Evolutionary conservation across 2,329 filamentous ascomycete species (phyloP), one percentile per base, ranked within the genome.

Genomic region (Xylaria sp.): DNA sequence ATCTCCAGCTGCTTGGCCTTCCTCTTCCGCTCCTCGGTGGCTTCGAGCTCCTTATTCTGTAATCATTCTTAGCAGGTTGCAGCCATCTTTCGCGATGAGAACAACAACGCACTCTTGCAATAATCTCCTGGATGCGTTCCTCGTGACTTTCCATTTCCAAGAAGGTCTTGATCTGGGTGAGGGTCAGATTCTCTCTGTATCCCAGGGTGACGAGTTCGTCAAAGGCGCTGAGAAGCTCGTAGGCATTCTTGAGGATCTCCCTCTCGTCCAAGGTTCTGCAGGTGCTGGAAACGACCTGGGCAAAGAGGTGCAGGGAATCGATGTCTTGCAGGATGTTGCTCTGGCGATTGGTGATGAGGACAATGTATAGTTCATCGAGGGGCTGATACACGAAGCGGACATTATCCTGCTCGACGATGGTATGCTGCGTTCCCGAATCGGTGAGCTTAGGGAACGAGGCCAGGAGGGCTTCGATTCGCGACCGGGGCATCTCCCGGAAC

Each of bases 281-380:
- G 72, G 95, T 93, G 76, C 90, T 96, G 61, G 90, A 91, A 58
- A 97, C 94, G 13, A 99, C 93, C 79, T 99, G 94, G 61, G 93
- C 93, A 74, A 99, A 99, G 18, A 99, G 84, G 76, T 99, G 95
- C 62, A 99, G 84, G 61, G 94, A 96, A 78, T 97, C 94, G 76
- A 99, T 99, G 76, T 99, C 94, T 79, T 99, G 94, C 55, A 99
- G 84, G 68, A 99, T 99, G 78, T 99, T 99, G 76, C 93, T 97
- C 81, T 97, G 94, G 70, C 92, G 90, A 82, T 99, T 99, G 76
- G 95, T 99, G 78, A 99, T 97, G 72, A 99, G 86, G 67, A 99
- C 93, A 86, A 99, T 97, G 84, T 99, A 99, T 66, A 99, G 87
- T 80, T 99, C 95, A 78, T 99, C 95, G 66, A 99, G 84, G 62